phyloP scores from a whole-genome alignment of 2,329 filamentous ascomycete species.

The Nothomitra cinnamomea region DNA sequence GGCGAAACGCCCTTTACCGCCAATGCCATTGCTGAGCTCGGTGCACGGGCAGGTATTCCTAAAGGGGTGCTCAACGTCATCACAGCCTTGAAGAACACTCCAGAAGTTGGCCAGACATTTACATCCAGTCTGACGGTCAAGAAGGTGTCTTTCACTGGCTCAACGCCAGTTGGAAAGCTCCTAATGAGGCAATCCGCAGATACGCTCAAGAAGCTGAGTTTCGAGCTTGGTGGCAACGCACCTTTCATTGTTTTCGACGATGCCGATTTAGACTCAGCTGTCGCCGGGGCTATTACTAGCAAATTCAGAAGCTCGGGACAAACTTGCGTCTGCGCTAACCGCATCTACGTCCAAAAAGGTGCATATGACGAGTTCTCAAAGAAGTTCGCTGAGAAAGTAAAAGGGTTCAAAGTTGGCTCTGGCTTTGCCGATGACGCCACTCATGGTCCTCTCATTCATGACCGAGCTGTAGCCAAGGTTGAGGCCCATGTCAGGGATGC shows the following conservation, averaged over 20 bases:
- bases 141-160: constrained; percentile 89
- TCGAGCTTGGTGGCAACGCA: constrained; percentile 88
- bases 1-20: constrained; percentile 86
- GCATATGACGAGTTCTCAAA: constrained; percentile 60
- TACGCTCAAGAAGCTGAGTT: constrained; percentile 72
- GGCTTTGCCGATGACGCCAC: constrained; percentile 56
- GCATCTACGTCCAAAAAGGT: constrained; percentile 61
- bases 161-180: constrained; percentile 47
- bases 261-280: constrained; percentile 71
- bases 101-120: constrained; percentile 58
- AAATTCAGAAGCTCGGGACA: constrained; percentile 94
- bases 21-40: constrained; percentile 73
- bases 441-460: constrained; percentile 74
- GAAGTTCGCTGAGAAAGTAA: constrained; percentile 55
- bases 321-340: constrained; percentile 71
- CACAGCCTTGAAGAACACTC: constrained; percentile 62
- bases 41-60: constrained; percentile 72
- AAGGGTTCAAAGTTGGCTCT: constrained; percentile 55
- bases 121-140: constrained; percentile 61
- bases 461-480: constrained; percentile 64
- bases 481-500: constrained; percentile 68
- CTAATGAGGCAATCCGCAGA: constrained; percentile 80
- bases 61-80: constrained; percentile 83
- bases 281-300: constrained; percentile 63
- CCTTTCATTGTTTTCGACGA: constrained; percentile 97